phyloP scores from a whole-genome alignment of 78 protist genomes.

The Chrysochromulina parva region DNA sequence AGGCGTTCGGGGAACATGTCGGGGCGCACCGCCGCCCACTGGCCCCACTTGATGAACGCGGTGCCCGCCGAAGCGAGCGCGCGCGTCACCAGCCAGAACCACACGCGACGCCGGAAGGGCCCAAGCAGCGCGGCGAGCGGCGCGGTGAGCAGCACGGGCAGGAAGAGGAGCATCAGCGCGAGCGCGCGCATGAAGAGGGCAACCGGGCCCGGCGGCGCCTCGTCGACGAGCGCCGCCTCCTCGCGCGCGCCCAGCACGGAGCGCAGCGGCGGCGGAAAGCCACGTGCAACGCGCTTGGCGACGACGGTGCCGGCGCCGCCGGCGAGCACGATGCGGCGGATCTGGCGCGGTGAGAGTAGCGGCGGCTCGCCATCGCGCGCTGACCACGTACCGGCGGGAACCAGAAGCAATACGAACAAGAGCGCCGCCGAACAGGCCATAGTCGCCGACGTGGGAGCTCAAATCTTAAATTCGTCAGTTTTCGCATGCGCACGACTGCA shows the following conservation, averaged over 20 bases:
- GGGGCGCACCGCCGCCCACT: constrained; percentile 43
- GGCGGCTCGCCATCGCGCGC: no score
- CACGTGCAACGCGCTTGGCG: background rate
- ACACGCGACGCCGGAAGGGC: background rate
- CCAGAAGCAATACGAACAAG: no score
- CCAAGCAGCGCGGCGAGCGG: background rate
- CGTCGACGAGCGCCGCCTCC: background rate
- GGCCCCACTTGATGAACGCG: constrained; percentile 59
- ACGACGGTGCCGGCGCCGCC: no score
- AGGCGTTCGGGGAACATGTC: constrained; percentile 26
- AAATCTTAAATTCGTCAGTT: no score
- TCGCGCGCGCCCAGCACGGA: background rate
- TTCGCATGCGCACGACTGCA: no score
- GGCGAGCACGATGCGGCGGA: no score
- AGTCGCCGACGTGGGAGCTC: no score
- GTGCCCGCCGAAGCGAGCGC: constrained; percentile 37
- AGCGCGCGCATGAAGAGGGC: background rate
- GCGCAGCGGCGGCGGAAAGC: constrained; percentile 3
- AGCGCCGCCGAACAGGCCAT: no score
- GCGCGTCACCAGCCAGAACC: background rate
- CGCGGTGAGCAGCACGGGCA: background rate
- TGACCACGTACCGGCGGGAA: no score
- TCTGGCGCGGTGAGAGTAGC: no score
- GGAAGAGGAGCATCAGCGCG: background rate
- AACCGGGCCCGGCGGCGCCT: background rate